Base-by-base conservation (phyloP, 2,329 filamentous ascomycete species). In the Epichloe bromicola region DNA sequence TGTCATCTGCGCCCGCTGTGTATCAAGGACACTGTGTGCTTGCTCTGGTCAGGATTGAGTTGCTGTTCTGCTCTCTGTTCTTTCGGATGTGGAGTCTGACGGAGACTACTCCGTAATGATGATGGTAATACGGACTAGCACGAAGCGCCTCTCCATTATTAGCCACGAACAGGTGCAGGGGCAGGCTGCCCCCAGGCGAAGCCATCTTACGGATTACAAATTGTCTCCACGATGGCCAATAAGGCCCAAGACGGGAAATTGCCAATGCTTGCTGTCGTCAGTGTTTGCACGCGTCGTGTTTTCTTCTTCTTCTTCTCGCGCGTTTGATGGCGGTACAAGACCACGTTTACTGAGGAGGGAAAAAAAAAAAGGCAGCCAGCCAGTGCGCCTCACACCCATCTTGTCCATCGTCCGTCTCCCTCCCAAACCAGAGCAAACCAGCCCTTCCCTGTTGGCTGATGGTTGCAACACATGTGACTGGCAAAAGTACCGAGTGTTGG, bases 211-310 rank as follows among this genome's bases (percentile, higher is more conserved):
- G 6, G 6, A 41, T 20, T 26, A 34, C 23, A 26, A 26, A 41
- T 20, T 26, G 33, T 42, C 43, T 15, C 39, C 30, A 37, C 39
- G 14, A 23, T 14, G 39, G 23, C 41, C 48, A 50, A 50, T 46
- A 30, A 17, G 30, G 26, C 6, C 36, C 38, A 34, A 37, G 44
- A 17, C 23, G 45, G 36, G 49, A 51, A 47, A 51, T 51, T 51
- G 44, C 37, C 38, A 34, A 19, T 43, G 47, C 37, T 17, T 26
- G 37, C 17, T 30, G 39, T 34, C 23, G 20, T 44, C 42, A 44
- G 26, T 26, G 11, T 44, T 26, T 17, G 20, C 12, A 4, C 23
- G 17, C 20, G 41, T n/a, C 20, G 10, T 14, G 17, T 10, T 41
- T 41, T 20, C 5, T 19, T 41, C 5, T 19, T 41, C 7, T 19